Conservation (phyloP, 2,329 filamentous ascomycete genomes). For the Calcarisporium arbuscula region DNA sequence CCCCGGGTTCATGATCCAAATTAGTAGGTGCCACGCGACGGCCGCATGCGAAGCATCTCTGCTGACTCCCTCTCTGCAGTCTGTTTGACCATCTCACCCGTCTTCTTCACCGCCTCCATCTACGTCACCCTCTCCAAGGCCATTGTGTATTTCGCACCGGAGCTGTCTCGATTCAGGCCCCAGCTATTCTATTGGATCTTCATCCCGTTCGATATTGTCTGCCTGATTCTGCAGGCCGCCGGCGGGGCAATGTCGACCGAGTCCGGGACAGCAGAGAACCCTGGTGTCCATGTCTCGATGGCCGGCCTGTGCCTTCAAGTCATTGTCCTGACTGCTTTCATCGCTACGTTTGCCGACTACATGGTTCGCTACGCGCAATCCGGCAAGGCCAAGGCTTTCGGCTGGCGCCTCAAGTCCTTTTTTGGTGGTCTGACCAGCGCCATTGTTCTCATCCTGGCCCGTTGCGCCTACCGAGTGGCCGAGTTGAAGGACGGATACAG, state of each 20-base stretch:
- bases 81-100: too few species aligned
- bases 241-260: slow-evolving; percentile 40
- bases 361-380: slow-evolving; percentile 23
- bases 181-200: slow-evolving; percentile 23
- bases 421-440: slow-evolving; percentile 41
- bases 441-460: slow-evolving; percentile 49
- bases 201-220: slow-evolving; percentile 44
- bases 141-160: slow-evolving; percentile 19
- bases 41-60: too few species aligned
- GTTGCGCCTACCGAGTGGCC: slow-evolving; percentile 52
- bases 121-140: slow-evolving; percentile 16
- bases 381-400: too few species aligned
- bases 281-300: slow-evolving; percentile 42
- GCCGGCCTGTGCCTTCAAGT: slow-evolving; percentile 47
- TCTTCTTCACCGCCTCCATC: too few species aligned
- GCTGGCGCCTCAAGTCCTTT: slow-evolving; percentile 34
- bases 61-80: too few species aligned
- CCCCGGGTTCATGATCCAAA: slow-evolving; percentile 56
- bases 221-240: slow-evolving; percentile 43
- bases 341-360: slow-evolving; percentile 34
- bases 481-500: slow-evolving; percentile 52
- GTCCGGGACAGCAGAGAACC: slow-evolving; percentile 22
- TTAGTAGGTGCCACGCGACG: too few species aligned
- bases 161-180: slow-evolving; percentile 19
- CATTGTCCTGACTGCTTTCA: slow-evolving; percentile 39